Evolutionary conservation across 805 yeast genomes (phyloP).

Genomic region (Lachancea quebecensis): DNA sequence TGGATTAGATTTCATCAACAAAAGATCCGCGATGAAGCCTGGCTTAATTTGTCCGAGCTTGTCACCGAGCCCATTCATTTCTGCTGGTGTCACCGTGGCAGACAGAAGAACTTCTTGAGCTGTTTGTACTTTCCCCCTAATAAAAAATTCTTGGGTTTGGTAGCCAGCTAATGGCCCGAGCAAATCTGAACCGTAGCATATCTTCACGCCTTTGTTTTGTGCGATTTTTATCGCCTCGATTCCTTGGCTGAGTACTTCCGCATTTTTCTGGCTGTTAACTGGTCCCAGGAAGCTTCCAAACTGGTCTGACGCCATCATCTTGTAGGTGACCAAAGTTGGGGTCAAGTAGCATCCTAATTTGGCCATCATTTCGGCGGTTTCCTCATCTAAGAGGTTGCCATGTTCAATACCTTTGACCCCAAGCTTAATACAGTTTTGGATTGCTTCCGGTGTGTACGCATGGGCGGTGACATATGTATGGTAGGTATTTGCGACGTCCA

Average conservation of each 20-base stretch:
- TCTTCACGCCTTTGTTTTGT: conserved; percentile 7
- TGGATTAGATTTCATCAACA: conserved; percentile 11
- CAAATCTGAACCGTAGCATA: conserved; percentile 11
- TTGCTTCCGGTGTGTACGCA: conserved; percentile 11
- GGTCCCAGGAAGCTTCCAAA: conserved; percentile 7
- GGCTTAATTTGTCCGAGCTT: conserved; percentile 10
- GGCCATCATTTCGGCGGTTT: conserved; percentile 10
- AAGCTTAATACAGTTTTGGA: conserved; percentile 7
- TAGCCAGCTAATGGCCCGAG: conserved; percentile 11
- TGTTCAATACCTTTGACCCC: conserved; percentile 13
- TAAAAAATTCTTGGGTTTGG: conserved; percentile 11
- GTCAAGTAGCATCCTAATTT: conserved; percentile 9
- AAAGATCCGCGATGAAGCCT: conserved; percentile 10
- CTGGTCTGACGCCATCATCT: conserved; percentile 11
- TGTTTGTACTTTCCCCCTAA: conserved; percentile 8
- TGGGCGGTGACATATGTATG: conserved; percentile 12
- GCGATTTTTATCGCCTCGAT: conserved; percentile 10
- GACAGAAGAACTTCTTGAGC: conserved; percentile 10
- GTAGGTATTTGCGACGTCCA: conserved; percentile 9
- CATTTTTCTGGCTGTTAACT: conserved; percentile 7
- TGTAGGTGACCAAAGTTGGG: conserved; percentile 11
- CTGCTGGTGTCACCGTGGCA: conserved; percentile 12
- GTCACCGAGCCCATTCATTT: conserved; percentile 9
- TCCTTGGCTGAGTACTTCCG: conserved; percentile 9
- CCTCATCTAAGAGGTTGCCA: conserved; percentile 10